Evolutionary conservation across 2,329 filamentous ascomycete species (phyloP).

Genomic region (Cadophora sp.): DNA sequence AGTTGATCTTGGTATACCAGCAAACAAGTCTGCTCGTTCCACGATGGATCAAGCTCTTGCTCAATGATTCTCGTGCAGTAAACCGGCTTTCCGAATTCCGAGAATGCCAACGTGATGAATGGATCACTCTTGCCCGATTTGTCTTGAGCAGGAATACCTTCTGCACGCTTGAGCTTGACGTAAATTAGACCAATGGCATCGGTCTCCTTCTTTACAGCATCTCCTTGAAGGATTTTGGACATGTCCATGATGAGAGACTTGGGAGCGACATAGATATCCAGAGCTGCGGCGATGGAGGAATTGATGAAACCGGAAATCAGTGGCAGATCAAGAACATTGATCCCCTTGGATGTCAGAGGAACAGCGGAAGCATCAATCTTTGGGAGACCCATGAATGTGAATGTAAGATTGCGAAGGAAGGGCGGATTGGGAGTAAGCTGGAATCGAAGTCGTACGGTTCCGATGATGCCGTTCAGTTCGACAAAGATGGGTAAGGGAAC

Average conservation of each 20-base stretch:
- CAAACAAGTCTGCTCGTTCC: conserved; percentile 33
- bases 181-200: conserved; percentile 33
- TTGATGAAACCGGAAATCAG: conserved; percentile 33
- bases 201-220: conserved; percentile 33
- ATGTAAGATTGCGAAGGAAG: conserved; percentile 33
- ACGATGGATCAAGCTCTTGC: conserved; percentile 31
- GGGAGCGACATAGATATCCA: conserved; percentile 34
- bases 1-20: conserved; percentile 34
- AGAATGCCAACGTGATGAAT: conserved; percentile 33
- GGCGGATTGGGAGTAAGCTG: conserved; percentile 32
- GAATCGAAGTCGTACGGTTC: conserved; percentile 31
- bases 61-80: conserved; percentile 34
- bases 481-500: conserved; percentile 33
- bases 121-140: conserved; percentile 34
- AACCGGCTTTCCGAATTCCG: conserved; percentile 31
- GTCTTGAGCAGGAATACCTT: conserved; percentile 30
- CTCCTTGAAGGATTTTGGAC: conserved; percentile 33
- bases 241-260: conserved; percentile 36
- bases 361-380: conserved; percentile 34
- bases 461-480: conserved; percentile 34
- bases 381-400: conserved; percentile 35
- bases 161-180: conserved; percentile 33
- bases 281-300: conserved; percentile 31
- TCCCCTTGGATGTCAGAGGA: conserved; percentile 31
- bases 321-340: conserved; percentile 32